Base-by-base conservation (phyloP, 768 basidiomycete genomes). In the Galerina sulciceps region DNA sequence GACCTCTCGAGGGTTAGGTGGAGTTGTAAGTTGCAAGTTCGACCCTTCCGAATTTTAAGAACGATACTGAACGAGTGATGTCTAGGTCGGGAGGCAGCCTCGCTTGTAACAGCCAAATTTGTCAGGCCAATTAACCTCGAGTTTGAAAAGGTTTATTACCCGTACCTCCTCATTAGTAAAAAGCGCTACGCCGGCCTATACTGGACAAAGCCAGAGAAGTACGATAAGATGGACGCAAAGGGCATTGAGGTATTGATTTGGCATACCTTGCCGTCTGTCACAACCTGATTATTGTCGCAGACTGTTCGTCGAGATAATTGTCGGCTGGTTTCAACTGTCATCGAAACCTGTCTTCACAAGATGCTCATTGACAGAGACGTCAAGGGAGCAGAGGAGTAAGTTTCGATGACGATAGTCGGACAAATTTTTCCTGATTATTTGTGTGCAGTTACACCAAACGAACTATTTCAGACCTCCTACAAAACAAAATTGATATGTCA, bases 201-300 rank as follows among this genome's bases (percentile, higher is more conserved):
- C 71, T 99, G 97, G 97, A 99, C 97, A 1, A 88, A 86, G 62
- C 78, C 89, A 11, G 96, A 98, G 41, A 97, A 94, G 70, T 96
- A 92, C 65, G 97, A 99, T 74, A 99, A 99, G 77, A 99, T 99
- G 97, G 97, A 99, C 66, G 91, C 96, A 1, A 99, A 99, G 77
- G 97, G 97, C 69, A 99, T 99, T 57, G 97, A 99, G 85, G 96
- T 94, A 54, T 2, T 85, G 67, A 34, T 26, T 48, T 43, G 38
- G 22, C 4, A 38, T 20, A 3, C 13, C 37, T 57, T 18, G 18
- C 26, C 36, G 40, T 43, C 34, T 41, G 23, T 58, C 8, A 34
- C 41, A 17, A 44, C n/a, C 10, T 37, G 37, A 42, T 31, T 48
- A 34, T 43, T 15, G 13, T 52, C 43, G 9, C 61, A 99, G 96